Base-by-base conservation (phyloP, 108 stramenopile genomes). In the Bacterosira constricta region DNA sequence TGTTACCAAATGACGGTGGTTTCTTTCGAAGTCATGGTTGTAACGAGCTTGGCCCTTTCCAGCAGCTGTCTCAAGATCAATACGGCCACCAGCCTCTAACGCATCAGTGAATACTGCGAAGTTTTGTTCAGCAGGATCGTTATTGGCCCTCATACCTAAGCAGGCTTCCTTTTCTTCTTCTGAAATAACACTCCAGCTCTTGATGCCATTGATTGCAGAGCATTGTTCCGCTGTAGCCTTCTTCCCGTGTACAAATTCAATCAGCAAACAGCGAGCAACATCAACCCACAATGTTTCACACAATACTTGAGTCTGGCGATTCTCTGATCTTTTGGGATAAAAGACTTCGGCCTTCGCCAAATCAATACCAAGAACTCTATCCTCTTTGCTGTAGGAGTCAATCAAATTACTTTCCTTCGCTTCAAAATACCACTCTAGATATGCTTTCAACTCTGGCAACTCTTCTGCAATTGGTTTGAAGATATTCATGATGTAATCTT, bases 31-130 rank as follows among this genome's bases (percentile, higher is more conserved):
- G 42, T 62, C 61, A 26, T 62, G 20, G 26, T 62, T 62, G 42
- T 62, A 62, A 29, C 42, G 39, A 13, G 61, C 42, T 23, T 62
- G 61, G 18, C 61, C 61, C 6, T 42, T 62, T 15, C 42, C 42
- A 23, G 61, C 61, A 26, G 61, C 61, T 30, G 29, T 45, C 11
- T 21, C 61, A 23, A 62, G 27, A 62, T 45, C 42, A 46, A 44
- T 62, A 9, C 61, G 20, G 25, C 61, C 61, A 27, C 61, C 39
- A 42, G 21, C 42, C 21, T n/a, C 21, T 15, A 62, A 25, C 20
- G 42, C 29, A 23, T 62, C 61, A 45, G 61, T 62, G 21, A 62
- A 62, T 41, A 39, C 23, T 47, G 46, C 46, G 23, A 47, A 47
- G 20, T 47, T 23, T 18, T 23, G 20, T 47, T 47, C 46, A 6